phyloP scores from a whole-genome alignment of 2,329 filamentous ascomycete genomes.

The Colletotrichum abscissum region DNA sequence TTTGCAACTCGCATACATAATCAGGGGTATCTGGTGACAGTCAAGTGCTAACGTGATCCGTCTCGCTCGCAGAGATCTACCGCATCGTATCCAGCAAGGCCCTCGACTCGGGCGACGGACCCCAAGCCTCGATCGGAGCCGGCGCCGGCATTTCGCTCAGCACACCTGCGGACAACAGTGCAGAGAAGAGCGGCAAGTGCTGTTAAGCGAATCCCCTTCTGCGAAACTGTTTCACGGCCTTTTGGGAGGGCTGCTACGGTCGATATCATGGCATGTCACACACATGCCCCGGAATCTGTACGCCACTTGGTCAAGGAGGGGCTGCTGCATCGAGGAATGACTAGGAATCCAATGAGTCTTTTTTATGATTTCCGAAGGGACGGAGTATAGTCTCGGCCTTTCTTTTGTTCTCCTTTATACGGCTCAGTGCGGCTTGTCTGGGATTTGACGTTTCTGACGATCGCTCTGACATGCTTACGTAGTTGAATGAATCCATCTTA shows the following conservation, averaged over 20 bases:
- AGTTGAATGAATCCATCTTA: conserved; percentile 40
- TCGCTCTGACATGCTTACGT: conserved; percentile 38
- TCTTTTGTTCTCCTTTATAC: conserved; percentile 37
- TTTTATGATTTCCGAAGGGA: conserved; percentile 41
- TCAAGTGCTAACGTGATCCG: background rate
- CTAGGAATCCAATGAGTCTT: conserved; percentile 38
- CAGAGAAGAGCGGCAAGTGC: conserved; percentile 84
- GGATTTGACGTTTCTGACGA: conserved; percentile 37
- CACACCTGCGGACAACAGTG: conserved; percentile 81
- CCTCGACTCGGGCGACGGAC: conserved; percentile 87
- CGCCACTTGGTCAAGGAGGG: conserved; percentile 36
- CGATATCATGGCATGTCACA: conserved; percentile 44
- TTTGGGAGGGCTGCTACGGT: conserved; percentile 35
- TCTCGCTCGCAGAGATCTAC: conserved; percentile 83
- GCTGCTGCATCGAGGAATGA: conserved; percentile 36
- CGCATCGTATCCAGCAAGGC: conserved; percentile 98
- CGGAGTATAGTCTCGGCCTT: conserved; percentile 40
- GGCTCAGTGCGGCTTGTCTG: conserved; percentile 32
- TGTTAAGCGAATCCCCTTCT: conserved; percentile 65
- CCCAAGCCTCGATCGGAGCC: conserved; percentile 82
- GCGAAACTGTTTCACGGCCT: conserved; percentile 33
- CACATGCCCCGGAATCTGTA: conserved; percentile 44
- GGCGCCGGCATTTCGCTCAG: conserved; percentile 88
- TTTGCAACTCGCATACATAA: conserved; percentile 16
- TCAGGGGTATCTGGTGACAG: background rate